Conservation (phyloP, 352 stramenopile genomes). For the Phytopythium boreale region DNA sequence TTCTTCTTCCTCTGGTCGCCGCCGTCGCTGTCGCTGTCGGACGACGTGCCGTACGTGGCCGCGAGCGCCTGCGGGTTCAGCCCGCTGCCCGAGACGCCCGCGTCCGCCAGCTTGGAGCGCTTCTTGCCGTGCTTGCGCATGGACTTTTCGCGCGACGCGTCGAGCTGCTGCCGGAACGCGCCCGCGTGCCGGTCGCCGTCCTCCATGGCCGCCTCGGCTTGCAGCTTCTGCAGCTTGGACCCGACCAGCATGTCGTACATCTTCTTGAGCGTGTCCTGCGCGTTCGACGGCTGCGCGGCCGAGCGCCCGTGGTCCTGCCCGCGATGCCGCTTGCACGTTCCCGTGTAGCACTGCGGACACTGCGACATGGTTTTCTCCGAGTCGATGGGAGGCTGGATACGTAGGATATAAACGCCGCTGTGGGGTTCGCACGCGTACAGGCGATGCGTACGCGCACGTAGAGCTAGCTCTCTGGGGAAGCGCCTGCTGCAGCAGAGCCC, state of each 20-base stretch:
- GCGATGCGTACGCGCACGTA: background rate
- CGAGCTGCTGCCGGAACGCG: constrained; percentile 60
- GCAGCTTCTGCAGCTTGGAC: constrained; percentile 68
- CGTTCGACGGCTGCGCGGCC: constrained; percentile 37
- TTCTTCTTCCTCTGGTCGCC: constrained; percentile 10
- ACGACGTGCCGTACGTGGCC: constrained; percentile 44
- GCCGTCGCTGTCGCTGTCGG: constrained; percentile 23
- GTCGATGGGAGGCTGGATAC: background rate
- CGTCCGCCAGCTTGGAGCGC: constrained; percentile 20
- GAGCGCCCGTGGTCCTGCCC: constrained; percentile 68
- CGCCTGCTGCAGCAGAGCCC: too few relatives aligned
- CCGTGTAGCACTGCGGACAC: constrained; percentile 80
- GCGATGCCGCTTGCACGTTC: constrained; percentile 61
- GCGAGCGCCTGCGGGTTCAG: constrained; percentile 72
- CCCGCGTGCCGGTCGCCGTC: constrained; percentile 31
- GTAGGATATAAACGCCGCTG: background rate
- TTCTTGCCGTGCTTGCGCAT: constrained; percentile 53
- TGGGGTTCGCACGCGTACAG: background rate
- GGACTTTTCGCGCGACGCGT: constrained; percentile 60
- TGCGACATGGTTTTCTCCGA: constrained; percentile 38
- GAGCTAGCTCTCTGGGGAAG: background rate
- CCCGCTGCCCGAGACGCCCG: constrained; percentile 31
- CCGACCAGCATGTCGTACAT: constrained; percentile 76
- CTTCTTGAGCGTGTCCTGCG: constrained; percentile 66
- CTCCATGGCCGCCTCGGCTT: constrained; percentile 49